Base-by-base conservation (phyloP, 2,329 filamentous ascomycete species). In the Talaromyces rugulosus region DNA sequence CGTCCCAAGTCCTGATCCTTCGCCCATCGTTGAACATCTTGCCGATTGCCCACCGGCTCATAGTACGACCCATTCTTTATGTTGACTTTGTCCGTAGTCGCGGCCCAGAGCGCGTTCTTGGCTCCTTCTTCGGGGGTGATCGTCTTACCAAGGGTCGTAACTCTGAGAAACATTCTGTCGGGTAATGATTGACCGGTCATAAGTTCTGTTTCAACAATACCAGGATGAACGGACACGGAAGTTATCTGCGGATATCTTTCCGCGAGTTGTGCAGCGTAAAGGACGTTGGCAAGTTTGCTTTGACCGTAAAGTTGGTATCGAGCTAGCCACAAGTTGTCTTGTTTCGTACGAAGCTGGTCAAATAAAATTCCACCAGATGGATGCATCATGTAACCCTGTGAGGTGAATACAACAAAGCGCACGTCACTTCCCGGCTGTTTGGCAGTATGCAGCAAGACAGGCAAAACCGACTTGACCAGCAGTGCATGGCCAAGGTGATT, bases 201-300 rank as follows among this genome's bases (percentile, higher is more conserved):
- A 9, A 81, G 62, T 5, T 74, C 72, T 42, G 76, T 80, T 6
- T 72, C 62, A 36, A 80, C 76, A 5, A 77, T 69, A 2, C 83
- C 83, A 0, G 83, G 83, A 61, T 85, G 83, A 1, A 85, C 66
- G 0, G 79, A 76, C 8, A 83, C 74, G 33, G 76, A 75, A 31
- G 72, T 74, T 2, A 82, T 71, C 23, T 74, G 64, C 0, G 79
- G 79, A 57, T 79, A 74, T 1, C 77, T 75, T 5, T 77, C 74
- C 3, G 78, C 78, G 4, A 83, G 64, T 64, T 82, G 78, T 0
- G 75, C 68, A 3, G 80, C 78, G 55, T 79, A 79, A 5, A 82
- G 68, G 28, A 82, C 75, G 59, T 81, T 82, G 2, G 81, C 81
- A 0, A 80, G 74, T 67, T 84, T 85, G 61, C 78, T 80, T 16